phyloP scores from a whole-genome alignment of 345 rosid genomes.

The Gossypium herbaceum region DNA sequence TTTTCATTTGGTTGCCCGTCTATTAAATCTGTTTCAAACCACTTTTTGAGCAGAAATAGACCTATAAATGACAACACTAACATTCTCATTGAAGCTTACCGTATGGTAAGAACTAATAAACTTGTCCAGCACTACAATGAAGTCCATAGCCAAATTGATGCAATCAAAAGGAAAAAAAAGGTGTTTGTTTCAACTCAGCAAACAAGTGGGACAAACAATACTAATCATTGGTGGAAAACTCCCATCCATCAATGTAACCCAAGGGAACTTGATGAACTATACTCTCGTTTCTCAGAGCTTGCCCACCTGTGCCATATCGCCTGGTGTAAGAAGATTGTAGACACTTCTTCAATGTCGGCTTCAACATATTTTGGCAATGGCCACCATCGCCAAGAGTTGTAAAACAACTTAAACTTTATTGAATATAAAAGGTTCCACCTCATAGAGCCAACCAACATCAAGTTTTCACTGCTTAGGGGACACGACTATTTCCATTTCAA shows the following conservation, averaged over 20 bases:
- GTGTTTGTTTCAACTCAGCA: not conserved
- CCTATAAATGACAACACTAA: not conserved
- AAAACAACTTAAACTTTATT: too few relatives aligned
- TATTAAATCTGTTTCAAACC: slow-evolving; percentile 16
- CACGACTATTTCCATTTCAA: too few relatives aligned
- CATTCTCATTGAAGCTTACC: slow-evolving; percentile 34
- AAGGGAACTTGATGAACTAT: not conserved
- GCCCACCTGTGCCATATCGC: not conserved
- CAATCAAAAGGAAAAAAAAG: slow-evolving; percentile 10
- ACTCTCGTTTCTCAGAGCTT: not conserved
- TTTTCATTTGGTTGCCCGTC: slow-evolving; percentile 41
- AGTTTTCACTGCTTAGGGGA: too few relatives aligned
- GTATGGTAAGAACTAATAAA: slow-evolving; percentile 16
- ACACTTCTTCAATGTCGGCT: not conserved
- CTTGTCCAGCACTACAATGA: slow-evolving; percentile 17
- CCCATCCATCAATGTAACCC: slow-evolving; percentile 16
- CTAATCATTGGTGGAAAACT: slow-evolving; percentile 26
- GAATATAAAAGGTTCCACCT: too few relatives aligned
- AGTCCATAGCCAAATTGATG: slow-evolving; percentile 11
- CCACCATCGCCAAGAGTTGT: too few relatives aligned
- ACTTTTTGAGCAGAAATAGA: slow-evolving; percentile 8
- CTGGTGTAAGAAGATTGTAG: not conserved
- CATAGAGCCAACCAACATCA: too few relatives aligned
- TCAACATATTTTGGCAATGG: not conserved
- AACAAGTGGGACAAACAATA: not conserved